phyloP scores from a whole-genome alignment of 2,329 filamentous ascomycete genomes.

The Lecanicillium sp. region DNA sequence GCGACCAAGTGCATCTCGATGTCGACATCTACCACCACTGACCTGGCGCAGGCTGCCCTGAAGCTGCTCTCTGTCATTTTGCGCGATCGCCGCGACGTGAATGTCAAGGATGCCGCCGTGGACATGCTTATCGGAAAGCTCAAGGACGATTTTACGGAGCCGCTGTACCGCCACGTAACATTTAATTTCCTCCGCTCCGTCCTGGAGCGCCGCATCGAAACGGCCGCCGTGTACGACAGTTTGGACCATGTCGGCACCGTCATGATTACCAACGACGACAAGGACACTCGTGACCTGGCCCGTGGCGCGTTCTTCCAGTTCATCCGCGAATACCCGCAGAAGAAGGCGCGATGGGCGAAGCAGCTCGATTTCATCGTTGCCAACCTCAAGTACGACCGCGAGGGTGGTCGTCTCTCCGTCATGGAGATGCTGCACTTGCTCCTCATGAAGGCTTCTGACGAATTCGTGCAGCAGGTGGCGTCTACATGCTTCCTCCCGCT shows the following conservation, averaged over 20 bases:
- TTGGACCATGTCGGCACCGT: conserved; percentile 83
- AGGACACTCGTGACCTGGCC: conserved; percentile 78
- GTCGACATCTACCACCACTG: conserved; percentile 71
- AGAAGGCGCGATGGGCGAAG: conserved; percentile 80
- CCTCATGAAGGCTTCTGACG: conserved; percentile 76
- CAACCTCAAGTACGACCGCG: conserved; percentile 85
- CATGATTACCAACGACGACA: conserved; percentile 95
- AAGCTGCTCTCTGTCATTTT: conserved; percentile 84
- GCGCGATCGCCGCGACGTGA: conserved; percentile 69
- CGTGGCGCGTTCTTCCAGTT: conserved; percentile 91
- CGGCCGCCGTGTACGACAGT: conserved; percentile 83
- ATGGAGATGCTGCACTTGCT: conserved; percentile 87
- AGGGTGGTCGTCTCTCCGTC: conserved; percentile 83
- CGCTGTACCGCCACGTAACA: conserved; percentile 83
- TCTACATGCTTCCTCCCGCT: conserved; percentile 80
- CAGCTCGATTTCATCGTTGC: conserved; percentile 84
- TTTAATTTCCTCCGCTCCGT: conserved; percentile 92
- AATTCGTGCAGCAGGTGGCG: conserved; percentile 75
- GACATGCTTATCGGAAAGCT: conserved; percentile 77
- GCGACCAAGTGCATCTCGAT: conserved; percentile 75
- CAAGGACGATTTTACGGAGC: conserved; percentile 85
- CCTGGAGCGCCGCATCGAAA: conserved; percentile 77
- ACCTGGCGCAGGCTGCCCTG: conserved; percentile 79
- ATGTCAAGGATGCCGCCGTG: conserved; percentile 73
- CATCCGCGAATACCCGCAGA: conserved; percentile 88